Evolutionary conservation across 2,329 filamentous ascomycete species (phyloP).

Genomic region (Thielaviopsis punctulata): DNA sequence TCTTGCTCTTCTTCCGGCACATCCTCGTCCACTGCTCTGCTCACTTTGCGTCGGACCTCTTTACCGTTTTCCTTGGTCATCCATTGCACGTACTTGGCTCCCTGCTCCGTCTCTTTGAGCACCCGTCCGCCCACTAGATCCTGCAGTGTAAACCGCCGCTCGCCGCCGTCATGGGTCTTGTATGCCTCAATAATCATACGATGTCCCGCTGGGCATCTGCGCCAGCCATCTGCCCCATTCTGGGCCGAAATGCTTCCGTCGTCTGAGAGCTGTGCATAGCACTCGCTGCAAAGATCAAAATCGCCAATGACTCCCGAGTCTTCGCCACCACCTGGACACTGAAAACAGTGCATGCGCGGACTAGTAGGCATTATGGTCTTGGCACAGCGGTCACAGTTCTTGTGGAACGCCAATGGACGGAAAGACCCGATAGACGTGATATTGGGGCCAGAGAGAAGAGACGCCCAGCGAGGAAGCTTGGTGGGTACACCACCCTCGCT

Average conservation of each 20-base stretch:
- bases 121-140: conserved; percentile 65
- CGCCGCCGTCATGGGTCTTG: conserved; percentile 48
- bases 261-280: conserved; percentile 52
- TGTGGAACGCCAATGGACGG: conserved; percentile 53
- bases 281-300: conserved; percentile 68
- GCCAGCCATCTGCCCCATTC: conserved; percentile 68
- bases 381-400: conserved; percentile 63
- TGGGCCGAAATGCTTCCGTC: conserved; percentile 50
- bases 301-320: conserved; percentile 42
- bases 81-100: conserved; percentile 2
- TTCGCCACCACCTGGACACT: conserved; percentile 40
- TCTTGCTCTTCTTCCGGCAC: background rate
- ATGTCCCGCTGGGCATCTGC: conserved; percentile 63
- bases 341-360: conserved; percentile 63
- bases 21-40: conserved; percentile 30
- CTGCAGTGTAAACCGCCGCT: conserved; percentile 47
- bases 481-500: background rate
- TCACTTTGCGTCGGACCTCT: conserved; percentile 1
- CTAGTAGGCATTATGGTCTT: conserved; percentile 52
- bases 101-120: conserved; percentile 26
- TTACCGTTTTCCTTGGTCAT: conserved; percentile 1
- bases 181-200: conserved; percentile 73
- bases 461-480: conserved; percentile 28
- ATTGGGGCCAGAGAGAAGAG: conserved; percentile 29
- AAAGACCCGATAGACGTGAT: conserved; percentile 36